Conservation (phyloP, 495 filamentous ascomycete species). For the Lichenothelia convexa region DNA sequence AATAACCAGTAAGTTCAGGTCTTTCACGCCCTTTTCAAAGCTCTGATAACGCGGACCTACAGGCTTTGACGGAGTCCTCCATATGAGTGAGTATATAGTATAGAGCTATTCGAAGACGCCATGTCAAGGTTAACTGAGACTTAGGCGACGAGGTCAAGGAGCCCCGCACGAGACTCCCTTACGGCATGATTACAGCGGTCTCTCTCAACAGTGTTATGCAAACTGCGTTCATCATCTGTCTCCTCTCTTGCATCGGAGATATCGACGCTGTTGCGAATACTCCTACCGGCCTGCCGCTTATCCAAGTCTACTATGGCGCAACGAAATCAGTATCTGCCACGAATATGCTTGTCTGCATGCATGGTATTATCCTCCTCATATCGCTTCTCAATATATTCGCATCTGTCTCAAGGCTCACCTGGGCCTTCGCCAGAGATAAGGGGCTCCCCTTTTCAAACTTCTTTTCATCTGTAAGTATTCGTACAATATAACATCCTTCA, state of each 20-base stretch:
- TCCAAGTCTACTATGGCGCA: constrained; percentile 37
- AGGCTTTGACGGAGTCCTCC: constrained; percentile 12
- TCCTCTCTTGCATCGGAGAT: constrained; percentile 34
- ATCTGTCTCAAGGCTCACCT: constrained; percentile 26
- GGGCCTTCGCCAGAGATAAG: constrained; percentile 27
- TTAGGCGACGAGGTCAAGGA: constrained; percentile 14
- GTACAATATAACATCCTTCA: no score
- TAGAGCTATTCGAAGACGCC: no score
- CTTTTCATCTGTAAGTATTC: constrained; percentile 12
- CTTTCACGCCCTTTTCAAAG: neutral
- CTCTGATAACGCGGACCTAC: neutral
- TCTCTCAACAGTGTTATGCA: constrained; percentile 7
- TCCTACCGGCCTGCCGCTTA: constrained; percentile 33
- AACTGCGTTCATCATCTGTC: constrained; percentile 8
- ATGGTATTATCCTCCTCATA: constrained; percentile 18
- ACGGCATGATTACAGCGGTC: constrained; percentile 8
- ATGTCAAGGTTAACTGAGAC: no score
- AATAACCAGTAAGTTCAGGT: constrained; percentile 5
- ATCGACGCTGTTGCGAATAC: constrained; percentile 26
- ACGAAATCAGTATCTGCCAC: constrained; percentile 30
- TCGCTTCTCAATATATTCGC: constrained; percentile 22
- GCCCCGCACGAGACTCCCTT: constrained; percentile 6
- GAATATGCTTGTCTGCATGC: constrained; percentile 26
- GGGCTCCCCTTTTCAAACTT: constrained; percentile 10
- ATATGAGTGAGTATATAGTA: constrained; percentile 11